Percentiles rank a stretch among this genome's conserved stretches.
Evolutionary conservation across 2,329 filamentous ascomycete genomes (phyloP).

Genomic region (Aspergillus brunneoviolaceus): DNA sequence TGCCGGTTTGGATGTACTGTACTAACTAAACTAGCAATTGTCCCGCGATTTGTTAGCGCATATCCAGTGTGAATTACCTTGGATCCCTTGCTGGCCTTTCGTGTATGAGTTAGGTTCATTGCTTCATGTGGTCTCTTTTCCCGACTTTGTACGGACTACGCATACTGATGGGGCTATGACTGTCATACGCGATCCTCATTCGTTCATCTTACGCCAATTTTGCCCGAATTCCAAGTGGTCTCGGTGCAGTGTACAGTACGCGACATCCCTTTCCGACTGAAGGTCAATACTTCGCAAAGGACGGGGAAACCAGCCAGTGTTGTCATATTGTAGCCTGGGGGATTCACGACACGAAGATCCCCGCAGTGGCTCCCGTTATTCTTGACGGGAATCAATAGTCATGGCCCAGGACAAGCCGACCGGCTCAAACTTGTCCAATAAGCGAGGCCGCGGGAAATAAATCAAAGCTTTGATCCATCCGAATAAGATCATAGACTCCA

Average conservation of each 20-base stretch:
- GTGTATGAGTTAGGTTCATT: background rate
- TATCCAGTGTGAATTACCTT: background rate
- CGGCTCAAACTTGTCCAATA: background rate
- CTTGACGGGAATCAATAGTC: slow-evolving; percentile 1
- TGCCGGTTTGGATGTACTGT: background rate
- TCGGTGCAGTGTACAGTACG: background rate
- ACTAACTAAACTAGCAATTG: background rate
- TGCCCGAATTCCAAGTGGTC: background rate
- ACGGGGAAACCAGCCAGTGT: background rate
- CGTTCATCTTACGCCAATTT: background rate
- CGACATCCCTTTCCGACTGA: background rate
- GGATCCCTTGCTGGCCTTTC: background rate
- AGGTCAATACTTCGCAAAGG: background rate
- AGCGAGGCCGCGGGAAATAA: background rate
- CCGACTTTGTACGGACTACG: background rate
- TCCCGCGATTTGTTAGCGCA: background rate
- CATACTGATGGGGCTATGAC: background rate
- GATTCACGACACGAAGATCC: slow-evolving; percentile 3
- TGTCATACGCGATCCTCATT: no score
- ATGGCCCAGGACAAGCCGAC: slow-evolving; percentile 12
- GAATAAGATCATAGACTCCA: background rate
- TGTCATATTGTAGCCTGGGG: slow-evolving; percentile 5
- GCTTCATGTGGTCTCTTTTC: background rate
- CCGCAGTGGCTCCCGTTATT: slow-evolving; percentile 1
- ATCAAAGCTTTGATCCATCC: background rate